These are phyloP conservation scores for Hymenoscyphus repandus DNA, from an alignment of 2,329 filamentous ascomycete species.

Conservation along the genomic window DNA sequence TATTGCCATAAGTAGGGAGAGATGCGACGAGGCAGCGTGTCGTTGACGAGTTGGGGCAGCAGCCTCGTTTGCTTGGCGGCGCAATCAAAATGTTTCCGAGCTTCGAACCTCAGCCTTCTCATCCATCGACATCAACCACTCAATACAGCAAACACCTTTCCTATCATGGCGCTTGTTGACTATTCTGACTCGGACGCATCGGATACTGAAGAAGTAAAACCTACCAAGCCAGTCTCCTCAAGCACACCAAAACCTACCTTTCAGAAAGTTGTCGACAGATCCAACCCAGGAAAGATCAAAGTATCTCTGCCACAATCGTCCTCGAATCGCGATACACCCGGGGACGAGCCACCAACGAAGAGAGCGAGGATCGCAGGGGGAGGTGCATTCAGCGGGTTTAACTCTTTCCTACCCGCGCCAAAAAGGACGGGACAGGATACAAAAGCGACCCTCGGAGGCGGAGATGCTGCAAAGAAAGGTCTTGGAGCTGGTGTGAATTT, in stretches of 20 bases:
- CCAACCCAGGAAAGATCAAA: slow-evolving; percentile 77
- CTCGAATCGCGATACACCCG: slow-evolving; percentile 32
- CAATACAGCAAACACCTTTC: background rate
- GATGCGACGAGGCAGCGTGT: background rate
- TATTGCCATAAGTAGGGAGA: background rate
- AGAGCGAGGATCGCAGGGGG: slow-evolving; percentile 53
- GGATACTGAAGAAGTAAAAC: slow-evolving; percentile 42
- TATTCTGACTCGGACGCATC: slow-evolving; percentile 65
- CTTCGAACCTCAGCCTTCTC: background rate
- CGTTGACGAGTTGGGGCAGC: too few species aligned
- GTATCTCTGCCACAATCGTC: slow-evolving; percentile 63
- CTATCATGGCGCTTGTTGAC: slow-evolving; percentile 57
- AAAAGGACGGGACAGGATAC: slow-evolving; percentile 51
- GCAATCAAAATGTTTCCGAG: background rate
- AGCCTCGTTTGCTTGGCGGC: background rate
- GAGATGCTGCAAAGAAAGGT: slow-evolving; percentile 24
- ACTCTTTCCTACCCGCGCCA: slow-evolving; percentile 78
- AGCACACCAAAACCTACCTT: slow-evolving; percentile 54
- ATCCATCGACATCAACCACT: background rate
- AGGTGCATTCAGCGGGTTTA: slow-evolving; percentile 73
- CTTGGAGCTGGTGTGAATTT: slow-evolving; percentile 58
- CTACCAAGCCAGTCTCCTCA: slow-evolving; percentile 29
- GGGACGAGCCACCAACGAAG: slow-evolving; percentile 62
- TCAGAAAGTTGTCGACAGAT: slow-evolving; percentile 75
- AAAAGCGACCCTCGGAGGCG: slow-evolving; percentile 31